Evolutionary conservation across 1,284 basidiomycete genomes (phyloP), one percentile per base, ranked within the genome.

Genomic region (Ceratobasidium sp.): DNA sequence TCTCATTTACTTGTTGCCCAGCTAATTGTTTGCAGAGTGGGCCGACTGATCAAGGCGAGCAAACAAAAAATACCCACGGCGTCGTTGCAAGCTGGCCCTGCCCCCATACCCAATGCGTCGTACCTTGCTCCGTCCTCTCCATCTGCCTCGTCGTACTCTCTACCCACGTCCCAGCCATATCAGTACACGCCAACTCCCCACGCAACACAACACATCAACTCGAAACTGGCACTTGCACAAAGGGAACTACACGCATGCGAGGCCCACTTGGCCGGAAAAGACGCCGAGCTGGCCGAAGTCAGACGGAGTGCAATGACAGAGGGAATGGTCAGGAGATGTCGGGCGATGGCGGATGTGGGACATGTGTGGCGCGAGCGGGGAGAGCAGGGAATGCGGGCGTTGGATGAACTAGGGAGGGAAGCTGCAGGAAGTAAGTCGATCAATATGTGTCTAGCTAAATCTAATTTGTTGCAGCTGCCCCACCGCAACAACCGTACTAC

Each of bases 171-270:
- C 12, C 57, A 58, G 17, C 47, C 47, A 10, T 45, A 53, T 10
- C 27, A 20, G 29, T 69, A 40, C 20, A 62, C 70, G 35, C 56
- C 68, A 15, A 67, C 58, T n/a, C 57, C 71, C 6, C 69, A 72
- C 43, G 55, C 54, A 32, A 60, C 67, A 45, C 65, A 67, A 54
- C 62, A 67, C 38, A 76, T 75, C 69, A 79, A 79, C 12, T 74
- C 79, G 27, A 92, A 90, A 76, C 82, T 92, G 10, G 80, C 81
- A 0, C 77, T 83, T 1, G 90, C 90, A 0, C 91, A 92, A 73
- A 80, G 86, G 0, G 88, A 92, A 72, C 79, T 92, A 17, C 89
- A 91, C 73, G 91, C 89, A 7, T 93, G 91, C 76, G 90, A 92
- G 74, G 80, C 84, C 0, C 88, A 89, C 69, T 80, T 92, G 3